Conservation (phyloP, 1,284 basidiomycete genomes). For the Cystobasidiaceae sp. region DNA sequence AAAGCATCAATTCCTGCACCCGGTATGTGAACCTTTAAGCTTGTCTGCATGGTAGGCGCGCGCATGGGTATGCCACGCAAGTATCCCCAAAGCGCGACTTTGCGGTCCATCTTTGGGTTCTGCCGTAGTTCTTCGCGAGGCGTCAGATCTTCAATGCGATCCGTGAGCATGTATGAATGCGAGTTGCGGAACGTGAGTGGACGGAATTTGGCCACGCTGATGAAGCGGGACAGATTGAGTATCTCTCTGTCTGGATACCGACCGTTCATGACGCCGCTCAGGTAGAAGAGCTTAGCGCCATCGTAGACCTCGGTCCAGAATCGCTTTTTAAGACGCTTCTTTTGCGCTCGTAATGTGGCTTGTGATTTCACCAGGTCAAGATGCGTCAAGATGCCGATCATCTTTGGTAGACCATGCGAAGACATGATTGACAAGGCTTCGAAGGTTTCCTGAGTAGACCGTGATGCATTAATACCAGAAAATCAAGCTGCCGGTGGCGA, state of each 20-base stretch:
- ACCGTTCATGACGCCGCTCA: conserved; percentile 94
- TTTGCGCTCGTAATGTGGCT: conserved; percentile 77
- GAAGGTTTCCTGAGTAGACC: conserved; percentile 75
- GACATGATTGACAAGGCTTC: conserved; percentile 97
- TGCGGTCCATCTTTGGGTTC: conserved; percentile 83
- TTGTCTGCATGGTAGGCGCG: conserved; percentile 53
- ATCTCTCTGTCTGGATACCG: conserved; percentile 97
- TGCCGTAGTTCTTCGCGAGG: conserved; percentile 75
- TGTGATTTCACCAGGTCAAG: conserved; percentile 95
- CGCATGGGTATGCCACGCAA: conserved; percentile 82
- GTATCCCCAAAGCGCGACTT: conserved; percentile 90
- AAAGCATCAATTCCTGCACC: conserved; percentile 71
- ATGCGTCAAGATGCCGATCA: conserved; percentile 93
- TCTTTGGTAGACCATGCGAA: conserved; percentile 96
- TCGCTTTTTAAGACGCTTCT: conserved; percentile 94
- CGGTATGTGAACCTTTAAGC: conserved; percentile 84
- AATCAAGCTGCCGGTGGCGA: not conserved
- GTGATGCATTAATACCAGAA: not conserved
- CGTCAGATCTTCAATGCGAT: conserved; percentile 92
- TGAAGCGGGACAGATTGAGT: conserved; percentile 87
- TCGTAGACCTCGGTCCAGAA: conserved; percentile 99
- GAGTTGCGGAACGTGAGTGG: conserved; percentile 92
- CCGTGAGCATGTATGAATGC: conserved; percentile 93
- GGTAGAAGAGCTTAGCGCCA: conserved; percentile 96
- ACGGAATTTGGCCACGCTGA: conserved; percentile 97